Conservation (phyloP, 2,329 filamentous ascomycete species). For the Epichloe elymi region DNA sequence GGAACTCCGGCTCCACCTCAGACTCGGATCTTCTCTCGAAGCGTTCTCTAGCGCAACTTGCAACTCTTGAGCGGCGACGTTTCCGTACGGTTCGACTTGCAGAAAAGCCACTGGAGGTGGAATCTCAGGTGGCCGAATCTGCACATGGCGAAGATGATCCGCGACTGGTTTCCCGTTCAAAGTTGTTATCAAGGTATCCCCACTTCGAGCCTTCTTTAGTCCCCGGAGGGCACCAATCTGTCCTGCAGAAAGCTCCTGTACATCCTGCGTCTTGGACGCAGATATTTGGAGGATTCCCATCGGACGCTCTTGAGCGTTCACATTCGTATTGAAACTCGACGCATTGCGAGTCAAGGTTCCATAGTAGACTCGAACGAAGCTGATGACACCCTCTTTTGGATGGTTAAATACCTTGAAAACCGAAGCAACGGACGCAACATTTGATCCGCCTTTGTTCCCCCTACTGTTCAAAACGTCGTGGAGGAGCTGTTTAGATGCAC, state of each 20-base stretch:
- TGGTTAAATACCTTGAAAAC: slow-evolving; percentile 96
- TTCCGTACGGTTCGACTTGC: slow-evolving; percentile 71
- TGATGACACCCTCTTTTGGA: slow-evolving; percentile 69
- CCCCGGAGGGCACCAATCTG: slow-evolving; percentile 92
- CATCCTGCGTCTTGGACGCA: slow-evolving; percentile 73
- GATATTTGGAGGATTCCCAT: slow-evolving; percentile 81
- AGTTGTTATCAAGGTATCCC: slow-evolving; percentile 78
- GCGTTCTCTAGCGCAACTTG: slow-evolving; percentile 64
- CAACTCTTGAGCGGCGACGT: slow-evolving; percentile 68
- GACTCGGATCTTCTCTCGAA: slow-evolving; percentile 81
- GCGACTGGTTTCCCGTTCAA: slow-evolving; percentile 48
- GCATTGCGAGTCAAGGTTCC: slow-evolving; percentile 64
- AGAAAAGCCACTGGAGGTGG: slow-evolving; percentile 94
- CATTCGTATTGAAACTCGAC: slow-evolving; percentile 75
- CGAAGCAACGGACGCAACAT: slow-evolving; percentile 40
- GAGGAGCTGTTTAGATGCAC: slow-evolving; percentile 31
- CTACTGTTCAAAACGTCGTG: slow-evolving; percentile 25
- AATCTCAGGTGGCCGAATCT: slow-evolving; percentile 76
- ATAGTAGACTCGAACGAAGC: slow-evolving; percentile 86
- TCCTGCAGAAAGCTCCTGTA: slow-evolving; percentile 65
- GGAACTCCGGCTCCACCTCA: slow-evolving; percentile 72
- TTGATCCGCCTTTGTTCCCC: slow-evolving; percentile 22
- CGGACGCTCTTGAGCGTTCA: slow-evolving; percentile 65
- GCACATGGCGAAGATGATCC: slow-evolving; percentile 56
- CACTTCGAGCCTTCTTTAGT: slow-evolving; percentile 81